Percentiles rank a stretch among this genome's conserved stretches.
These are phyloP conservation scores for Solanum peruvianum DNA, from an alignment of 257 asterid species.

Conservation along the genomic window DNA sequence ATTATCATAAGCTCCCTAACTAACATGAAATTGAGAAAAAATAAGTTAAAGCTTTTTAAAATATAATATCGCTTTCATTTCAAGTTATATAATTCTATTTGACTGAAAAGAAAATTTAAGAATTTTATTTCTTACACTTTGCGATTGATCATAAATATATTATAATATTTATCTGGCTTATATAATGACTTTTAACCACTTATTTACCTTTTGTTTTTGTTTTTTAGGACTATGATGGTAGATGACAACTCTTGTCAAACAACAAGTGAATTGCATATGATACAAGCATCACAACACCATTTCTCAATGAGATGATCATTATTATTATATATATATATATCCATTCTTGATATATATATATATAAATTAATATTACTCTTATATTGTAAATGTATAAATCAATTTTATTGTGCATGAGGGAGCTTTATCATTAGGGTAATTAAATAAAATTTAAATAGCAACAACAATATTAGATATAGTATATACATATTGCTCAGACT, in stretches of 20 bases:
- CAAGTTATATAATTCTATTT: neutral
- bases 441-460: neutral
- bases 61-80: neutral
- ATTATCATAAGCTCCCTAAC: neutral
- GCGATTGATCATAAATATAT: neutral
- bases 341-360: neutral
- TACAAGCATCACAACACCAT: conserved; percentile 57
- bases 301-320: conserved; percentile 37
- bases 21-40: neutral
- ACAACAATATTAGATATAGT: neutral
- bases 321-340: neutral
- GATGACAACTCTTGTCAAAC: conserved; percentile 73
- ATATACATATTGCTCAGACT: neutral
- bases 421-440: neutral
- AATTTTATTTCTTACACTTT: neutral
- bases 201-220: neutral
- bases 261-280: conserved; percentile 54
- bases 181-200: neutral
- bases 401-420: neutral
- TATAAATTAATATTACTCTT: neutral
- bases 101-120: neutral
- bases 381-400: neutral
- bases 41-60: neutral
- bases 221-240: conserved; percentile 40
- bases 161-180: neutral